A percentile compares a stretch with the other conserved stretches of the same genome.
These are phyloP conservation scores for Chlorella sp. DNA, from an alignment of 139 green algal species.

Conservation along the genomic window DNA sequence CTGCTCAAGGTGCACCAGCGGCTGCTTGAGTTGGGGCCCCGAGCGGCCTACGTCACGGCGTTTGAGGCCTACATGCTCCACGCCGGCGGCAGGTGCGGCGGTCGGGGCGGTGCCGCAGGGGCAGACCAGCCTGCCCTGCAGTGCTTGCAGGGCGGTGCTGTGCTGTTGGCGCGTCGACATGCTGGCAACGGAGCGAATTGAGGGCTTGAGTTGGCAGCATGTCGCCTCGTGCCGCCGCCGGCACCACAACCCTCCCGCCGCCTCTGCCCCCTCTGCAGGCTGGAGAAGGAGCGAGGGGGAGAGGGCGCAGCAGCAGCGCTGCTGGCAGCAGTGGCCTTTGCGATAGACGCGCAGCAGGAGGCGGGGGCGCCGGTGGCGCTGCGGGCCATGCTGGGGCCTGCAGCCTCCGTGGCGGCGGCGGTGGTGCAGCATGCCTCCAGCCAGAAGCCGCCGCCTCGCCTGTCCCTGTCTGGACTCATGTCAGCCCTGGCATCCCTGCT, in stretches of 20 bases:
- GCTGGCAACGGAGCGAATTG: too few relatives aligned
- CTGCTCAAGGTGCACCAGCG: conserved; percentile 21
- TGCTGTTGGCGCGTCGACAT: neutral
- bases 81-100: conserved; percentile 31
- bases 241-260: neutral
- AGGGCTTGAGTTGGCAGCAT: too few relatives aligned
- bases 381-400: conserved; percentile 15
- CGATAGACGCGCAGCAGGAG: conserved; percentile 29
- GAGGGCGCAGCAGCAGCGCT: conserved; percentile 1
- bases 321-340: conserved; percentile 3
- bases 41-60: conserved; percentile 5
- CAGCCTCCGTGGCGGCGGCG: conserved; percentile 18
- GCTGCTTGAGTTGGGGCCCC: conserved; percentile 5
- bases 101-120: neutral
- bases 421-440: neutral
- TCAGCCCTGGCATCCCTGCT: neutral
- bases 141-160: neutral
- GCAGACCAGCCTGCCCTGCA: neutral
- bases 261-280: neutral
- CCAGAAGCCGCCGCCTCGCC: conserved; percentile 5
- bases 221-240: neutral
- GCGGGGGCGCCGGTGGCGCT: conserved; percentile 1
- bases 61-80: conserved; percentile 41
- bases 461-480: conserved; percentile 21
- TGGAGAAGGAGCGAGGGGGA: neutral